Base-by-base conservation (phyloP, 2,329 filamentous ascomycete species). In the Cladorrhinum sp. region DNA sequence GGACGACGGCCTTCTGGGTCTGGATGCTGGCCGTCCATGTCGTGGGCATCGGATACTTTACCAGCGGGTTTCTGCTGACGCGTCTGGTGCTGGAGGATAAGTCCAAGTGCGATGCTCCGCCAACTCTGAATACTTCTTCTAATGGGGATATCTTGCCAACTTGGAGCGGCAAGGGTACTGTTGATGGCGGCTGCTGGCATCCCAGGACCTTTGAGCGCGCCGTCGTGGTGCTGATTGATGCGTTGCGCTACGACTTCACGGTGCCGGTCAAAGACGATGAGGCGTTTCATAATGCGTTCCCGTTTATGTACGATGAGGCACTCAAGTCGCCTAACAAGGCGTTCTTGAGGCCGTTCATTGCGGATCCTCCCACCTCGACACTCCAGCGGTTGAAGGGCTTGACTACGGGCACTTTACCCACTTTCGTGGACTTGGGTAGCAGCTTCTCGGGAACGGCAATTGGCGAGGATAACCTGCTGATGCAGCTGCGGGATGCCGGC, bases 391-490 rank as follows among this genome's bases (percentile, higher is more conserved):
- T 99, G 66, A 98, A 98, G 77, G 95, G 94, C 2, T 76, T 99
- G 66, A 99, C 93, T 18, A 99, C 95, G 0, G 95, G 95, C 3
- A 98, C 95, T 1, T 77, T 99, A 58, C 95, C 95, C 1, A 97
- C 94, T 0, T 97, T 99, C 72, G 84, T 98, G 58, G 95, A 99
- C 73, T 85, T 91, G 10, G 95, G 95, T 0, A 96, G 91, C 65
- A 99, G 94, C 75, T 99, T 99, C 74, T 92, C 92, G 0, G 95
- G 95, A 2, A 96, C 90, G 2, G 91, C 91, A 5, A 97, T 99
- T 68, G 93, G 97, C 60, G 95, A 99, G 78, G 95, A 99, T 73
- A 80, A 96, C 78, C 67, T 88, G 76, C 70, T 90, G 77, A 77
- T 87, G 82, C 75, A 96, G 75, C 73, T 90, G 78, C 73, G 80